Evolutionary conservation across 345 rosid species (phyloP), one percentile per base, ranked within the genome.

Genomic region (Pugionium cornutum): DNA sequence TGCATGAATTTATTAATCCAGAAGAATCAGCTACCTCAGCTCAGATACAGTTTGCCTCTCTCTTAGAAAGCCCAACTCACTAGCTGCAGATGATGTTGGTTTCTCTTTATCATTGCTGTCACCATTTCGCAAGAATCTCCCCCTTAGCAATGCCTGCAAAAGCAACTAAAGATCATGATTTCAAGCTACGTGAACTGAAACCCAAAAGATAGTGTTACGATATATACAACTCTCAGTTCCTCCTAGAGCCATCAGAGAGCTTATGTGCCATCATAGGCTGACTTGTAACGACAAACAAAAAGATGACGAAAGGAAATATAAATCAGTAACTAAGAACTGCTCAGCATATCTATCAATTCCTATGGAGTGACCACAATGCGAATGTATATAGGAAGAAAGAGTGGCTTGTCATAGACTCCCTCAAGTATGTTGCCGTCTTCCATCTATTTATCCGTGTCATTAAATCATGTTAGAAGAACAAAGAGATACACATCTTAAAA

Each of bases 31-130:
- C 44, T 80, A 92, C 98, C 98, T 89, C 74, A 92, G 78, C 80
- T 83, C 98, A 75, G 98, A 83, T 57, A 89, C 98, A 4, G 97
- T 81, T 51, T 92, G 92, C 63, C 89, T 83, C 75, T 86, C 86
- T 82, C 96, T 83, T 79, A 92, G 66, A 64, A 92, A 82, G 30
- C 98, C 98, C 62, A 92, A 80, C 75, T 92, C 98, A 69, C 80
- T 78, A 68, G 89, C 97, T 9, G 98, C 91, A 10, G 69, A 73
- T 42, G 96, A 82, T 58, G 79, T 66, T 33, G 83, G 80, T 73
- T 86, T 83, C 64, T 77, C 82, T 67, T 70, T 78, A 70, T 73
- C 85, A 71, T 68, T 62, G 57, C 69, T 70, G 80, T 79, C 80
- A 73, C 77, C 82, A 88, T 84, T 88, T 54, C 96, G 89, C 85